Base-by-base conservation (phyloP, 106 monocot species). In the Dendrobium catenatum region DNA sequence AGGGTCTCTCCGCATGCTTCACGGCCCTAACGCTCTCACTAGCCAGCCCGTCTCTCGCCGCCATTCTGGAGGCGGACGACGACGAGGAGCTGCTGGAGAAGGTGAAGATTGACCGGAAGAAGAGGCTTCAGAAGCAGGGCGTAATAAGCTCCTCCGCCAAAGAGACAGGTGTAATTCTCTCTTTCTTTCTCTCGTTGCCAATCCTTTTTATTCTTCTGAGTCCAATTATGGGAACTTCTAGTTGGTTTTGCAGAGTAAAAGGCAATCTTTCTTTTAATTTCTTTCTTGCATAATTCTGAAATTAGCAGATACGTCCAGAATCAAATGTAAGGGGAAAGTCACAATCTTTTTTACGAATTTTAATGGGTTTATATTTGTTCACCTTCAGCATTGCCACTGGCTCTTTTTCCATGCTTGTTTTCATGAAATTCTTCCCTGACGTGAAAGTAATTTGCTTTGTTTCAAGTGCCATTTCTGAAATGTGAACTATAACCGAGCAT, bases 11-110 rank as follows among this genome's bases (percentile, higher is more conserved):
- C 61, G 64, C 84, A 9, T 83, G 78, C 75, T 27, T 89, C 67
- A 56, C 80, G 2, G 66, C 74, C 20, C 55, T 85, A 22, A 76
- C 87, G 1, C 59, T 85, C 17, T 54, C 79, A 1, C 22, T 79
- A 13, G 19, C 78, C 9, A 41, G 37, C 2, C 41, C 48, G 66
- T 44, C 80, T 46, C 73, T 56, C 20, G 93, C 91, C 5, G 89
- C 90, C 27, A 90, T 97, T 74, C 68, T 98, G 55, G 97, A 98
- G 83, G 97, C 92, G 16, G 97, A 98, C 68, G 94, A 98, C 78
- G 97, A 98, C 73, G 68, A 72, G 74, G 94, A 98, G 86, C 85
- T 98, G 11, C 77, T 98, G 56, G 94, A 98, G 86, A 90, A 74
- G 47, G 96, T 98, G 73, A 94, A 94, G 89, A 83, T 89, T 78